Evolutionary conservation across 2,329 filamentous ascomycete genomes (phyloP), one percentile per base, ranked within the genome.

Genomic region (Nemania diffusa): DNA sequence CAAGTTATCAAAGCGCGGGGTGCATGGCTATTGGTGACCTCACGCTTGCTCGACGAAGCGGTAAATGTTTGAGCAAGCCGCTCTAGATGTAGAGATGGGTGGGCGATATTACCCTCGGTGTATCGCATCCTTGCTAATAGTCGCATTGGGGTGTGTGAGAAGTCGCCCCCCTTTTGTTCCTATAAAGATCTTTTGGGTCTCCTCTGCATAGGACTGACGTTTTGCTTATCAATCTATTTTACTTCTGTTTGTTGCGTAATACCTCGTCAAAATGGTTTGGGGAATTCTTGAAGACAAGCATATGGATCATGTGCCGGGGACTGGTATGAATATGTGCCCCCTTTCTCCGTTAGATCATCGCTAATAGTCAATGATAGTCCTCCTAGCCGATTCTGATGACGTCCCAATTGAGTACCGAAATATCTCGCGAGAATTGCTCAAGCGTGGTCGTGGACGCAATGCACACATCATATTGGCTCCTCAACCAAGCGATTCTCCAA

Each of bases 401-500:
- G 70, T 85, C 32, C 83, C 84, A 9, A 75, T 77, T 5, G 83
- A 84, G 66, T 84, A 83, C 66, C 75, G 78, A 17, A 75, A 77
- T 8, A 73, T 85, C n/a, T 79, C 81, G 1, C 74, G 77, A 46
- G 79, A 82, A 24, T 73, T 81, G 1, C 80, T 82, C 4, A 80
- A 80, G 59, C 79, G 80, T 57, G 80, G 78, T 37, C 75, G 69
- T 5, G 79, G 79, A 22, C 74, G 73, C 9, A 72, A 75, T 65
- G 72, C 74, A 32, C 70, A 80, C 64, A 74, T 81, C 24, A 79
- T 82, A 20, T 73, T 82, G 44, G 75, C 78, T 2, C 80, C 83
- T n/a, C 83, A 85, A 72, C 83, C 83, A 5, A 81, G 79, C 20
- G 80, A 83, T 68, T 82, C 80, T 51, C 83, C 83, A 0, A 85